These are phyloP conservation scores for Aspergillus olivimuriae DNA, from an alignment of 495 filamentous ascomycete species.

Conservation along the genomic window DNA sequence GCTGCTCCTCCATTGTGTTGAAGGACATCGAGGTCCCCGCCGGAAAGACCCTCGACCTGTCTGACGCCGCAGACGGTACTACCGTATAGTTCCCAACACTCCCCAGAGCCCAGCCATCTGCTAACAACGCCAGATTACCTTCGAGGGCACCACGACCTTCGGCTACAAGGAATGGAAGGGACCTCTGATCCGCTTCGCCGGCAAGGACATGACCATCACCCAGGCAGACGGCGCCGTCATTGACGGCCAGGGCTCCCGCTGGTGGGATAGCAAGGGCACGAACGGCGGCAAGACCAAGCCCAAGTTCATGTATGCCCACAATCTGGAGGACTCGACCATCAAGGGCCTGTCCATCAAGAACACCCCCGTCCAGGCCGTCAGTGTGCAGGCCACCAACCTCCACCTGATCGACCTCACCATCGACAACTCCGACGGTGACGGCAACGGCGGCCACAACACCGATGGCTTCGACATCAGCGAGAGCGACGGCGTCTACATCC, in stretches of 20 bases:
- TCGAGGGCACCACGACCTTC: slow-evolving; percentile 46
- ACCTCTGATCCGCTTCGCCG: slow-evolving; percentile 42
- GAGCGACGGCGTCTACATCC: slow-evolving; percentile 45
- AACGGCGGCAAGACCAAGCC: slow-evolving; percentile 54
- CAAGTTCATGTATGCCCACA: slow-evolving; percentile 52
- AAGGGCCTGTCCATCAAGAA: slow-evolving; percentile 44
- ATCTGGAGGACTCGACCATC: slow-evolving; percentile 37
- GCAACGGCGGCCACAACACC: slow-evolving; percentile 52
- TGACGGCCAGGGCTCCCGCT: slow-evolving; percentile 40
- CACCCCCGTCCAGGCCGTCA: slow-evolving; percentile 57
- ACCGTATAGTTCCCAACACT: slow-evolving; percentile 17
- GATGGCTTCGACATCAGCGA: slow-evolving; percentile 59
- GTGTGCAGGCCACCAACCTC: slow-evolving; percentile 47
- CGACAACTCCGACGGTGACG: slow-evolving; percentile 53
- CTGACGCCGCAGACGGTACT: slow-evolving; percentile 38
- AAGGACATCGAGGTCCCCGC: slow-evolving; percentile 45
- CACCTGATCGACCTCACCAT: slow-evolving; percentile 47
- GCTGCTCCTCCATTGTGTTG: slow-evolving; percentile 47
- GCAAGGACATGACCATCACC: slow-evolving; percentile 37
- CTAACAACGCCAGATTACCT: slow-evolving; percentile 33
- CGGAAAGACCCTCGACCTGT: slow-evolving; percentile 46
- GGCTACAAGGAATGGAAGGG: slow-evolving; percentile 49
- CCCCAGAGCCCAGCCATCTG: background rate
- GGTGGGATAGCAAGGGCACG: slow-evolving; percentile 48
- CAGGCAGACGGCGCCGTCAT: slow-evolving; percentile 34